A percentile compares a stretch with the other conserved stretches of the same genome.
phyloP scores from a whole-genome alignment of 495 filamentous ascomycete species.

The Clavariopsis aquatica region DNA sequence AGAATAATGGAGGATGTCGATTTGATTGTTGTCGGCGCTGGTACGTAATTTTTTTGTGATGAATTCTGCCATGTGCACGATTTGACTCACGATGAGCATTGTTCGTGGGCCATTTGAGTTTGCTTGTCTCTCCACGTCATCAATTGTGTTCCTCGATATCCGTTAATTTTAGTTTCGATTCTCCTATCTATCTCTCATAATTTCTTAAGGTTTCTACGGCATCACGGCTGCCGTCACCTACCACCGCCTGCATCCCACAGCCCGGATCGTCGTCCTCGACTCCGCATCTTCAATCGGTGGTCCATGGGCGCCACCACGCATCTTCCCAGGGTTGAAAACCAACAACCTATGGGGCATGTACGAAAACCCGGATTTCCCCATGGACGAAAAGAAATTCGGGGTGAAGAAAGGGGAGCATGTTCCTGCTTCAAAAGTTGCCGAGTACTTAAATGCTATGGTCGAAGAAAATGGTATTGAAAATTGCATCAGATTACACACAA shows the following conservation, averaged over 20 bases:
- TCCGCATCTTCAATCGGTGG: constrained; percentile 62
- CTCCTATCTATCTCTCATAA: too few relatives aligned
- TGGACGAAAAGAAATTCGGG: constrained; percentile 51
- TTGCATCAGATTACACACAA: constrained; percentile 23
- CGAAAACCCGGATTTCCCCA: constrained; percentile 73
- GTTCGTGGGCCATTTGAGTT: not conserved
- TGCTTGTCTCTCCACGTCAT: too few relatives aligned
- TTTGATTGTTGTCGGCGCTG: constrained; percentile 29
- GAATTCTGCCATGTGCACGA: too few relatives aligned
- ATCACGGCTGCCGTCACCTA: constrained; percentile 64
- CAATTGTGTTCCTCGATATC: not conserved
- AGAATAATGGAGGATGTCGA: constrained; percentile 20
- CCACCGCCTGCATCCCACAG: constrained; percentile 55
- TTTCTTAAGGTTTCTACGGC: constrained; percentile 58
- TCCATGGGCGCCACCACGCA: constrained; percentile 57
- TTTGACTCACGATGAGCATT: not conserved
- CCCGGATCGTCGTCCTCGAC: constrained; percentile 57
- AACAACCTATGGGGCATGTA: constrained; percentile 66
- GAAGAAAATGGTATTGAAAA: constrained; percentile 38
- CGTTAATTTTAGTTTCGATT: too few relatives aligned
- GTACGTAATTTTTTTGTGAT: constrained; percentile 17
- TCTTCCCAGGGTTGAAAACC: constrained; percentile 69
- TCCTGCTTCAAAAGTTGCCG: constrained; percentile 63
- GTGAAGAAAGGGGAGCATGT: constrained; percentile 67
- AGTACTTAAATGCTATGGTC: constrained; percentile 67